These are phyloP conservation scores for Colletotrichum lupini DNA, from an alignment of 2,329 filamentous ascomycete species.

Conservation along the genomic window DNA sequence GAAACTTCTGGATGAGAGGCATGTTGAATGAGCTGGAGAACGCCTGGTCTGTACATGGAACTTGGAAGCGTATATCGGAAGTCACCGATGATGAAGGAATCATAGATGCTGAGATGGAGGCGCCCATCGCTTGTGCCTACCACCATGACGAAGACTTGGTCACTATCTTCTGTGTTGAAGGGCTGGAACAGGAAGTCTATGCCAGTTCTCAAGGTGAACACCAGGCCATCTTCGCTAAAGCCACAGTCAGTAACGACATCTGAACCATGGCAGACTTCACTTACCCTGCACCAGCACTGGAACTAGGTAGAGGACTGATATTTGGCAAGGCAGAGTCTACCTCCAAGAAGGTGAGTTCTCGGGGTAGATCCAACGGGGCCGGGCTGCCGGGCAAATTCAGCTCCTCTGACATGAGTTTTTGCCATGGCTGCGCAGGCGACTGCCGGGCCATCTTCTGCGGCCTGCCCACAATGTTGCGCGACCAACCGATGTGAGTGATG, in stretches of 20 bases:
- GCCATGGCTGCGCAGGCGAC: slow-evolving; percentile 42
- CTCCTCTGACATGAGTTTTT: slow-evolving; percentile 43
- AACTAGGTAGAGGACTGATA: slow-evolving; percentile 74
- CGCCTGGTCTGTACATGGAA: slow-evolving; percentile 37
- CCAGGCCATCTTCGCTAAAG: slow-evolving; percentile 62
- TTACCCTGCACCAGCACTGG: slow-evolving; percentile 72
- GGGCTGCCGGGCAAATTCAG: slow-evolving; percentile 41
- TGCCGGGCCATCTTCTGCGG: slow-evolving; percentile 24
- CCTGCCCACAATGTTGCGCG: slow-evolving; percentile 52
- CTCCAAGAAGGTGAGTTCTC: slow-evolving; percentile 79
- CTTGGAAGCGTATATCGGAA: slow-evolving; percentile 62
- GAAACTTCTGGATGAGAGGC: slow-evolving; percentile 78
- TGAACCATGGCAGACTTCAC: slow-evolving; percentile 41
- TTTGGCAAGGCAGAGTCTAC: slow-evolving; percentile 81
- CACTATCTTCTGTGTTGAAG: slow-evolving; percentile 71
- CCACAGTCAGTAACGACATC: slow-evolving; percentile 30
- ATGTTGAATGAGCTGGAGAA: slow-evolving; percentile 64
- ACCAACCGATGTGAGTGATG: slow-evolving; percentile 67
- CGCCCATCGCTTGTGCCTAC: slow-evolving; percentile 77
- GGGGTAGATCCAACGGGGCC: slow-evolving; percentile 67
- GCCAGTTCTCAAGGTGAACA: slow-evolving; percentile 77
- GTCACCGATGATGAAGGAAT: slow-evolving; percentile 82
- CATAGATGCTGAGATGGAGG: slow-evolving; percentile 84
- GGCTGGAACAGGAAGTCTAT: slow-evolving; percentile 77
- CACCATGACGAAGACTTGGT: slow-evolving; percentile 83